These are phyloP conservation scores for Sisymbrium irio DNA, from an alignment of 345 rosid species.

Conservation along the genomic window DNA sequence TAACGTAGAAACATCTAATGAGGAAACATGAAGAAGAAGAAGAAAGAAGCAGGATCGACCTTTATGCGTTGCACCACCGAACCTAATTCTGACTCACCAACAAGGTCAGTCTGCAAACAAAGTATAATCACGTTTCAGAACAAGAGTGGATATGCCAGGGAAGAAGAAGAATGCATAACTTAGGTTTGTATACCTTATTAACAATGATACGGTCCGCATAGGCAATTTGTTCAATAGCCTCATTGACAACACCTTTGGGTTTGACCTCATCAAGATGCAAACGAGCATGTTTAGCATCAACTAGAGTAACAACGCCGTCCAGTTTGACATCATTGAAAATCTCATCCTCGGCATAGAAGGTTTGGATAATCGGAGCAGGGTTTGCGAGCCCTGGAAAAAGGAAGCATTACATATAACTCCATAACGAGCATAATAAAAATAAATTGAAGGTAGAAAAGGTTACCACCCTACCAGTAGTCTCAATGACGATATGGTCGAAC, in stretches of 20 bases:
- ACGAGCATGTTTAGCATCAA: conserved; percentile 90
- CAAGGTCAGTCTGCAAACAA: conserved; percentile 77
- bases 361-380: conserved; percentile 97
- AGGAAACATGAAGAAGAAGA: not conserved
- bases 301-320: conserved; percentile 93
- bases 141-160: not conserved
- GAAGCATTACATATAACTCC: not conserved
- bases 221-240: conserved; percentile 97
- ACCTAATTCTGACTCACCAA: conserved; percentile 59
- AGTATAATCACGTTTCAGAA: conserved; percentile 4
- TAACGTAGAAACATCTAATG: not conserved
- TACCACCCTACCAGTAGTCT: conserved; percentile 92
- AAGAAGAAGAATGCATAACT: not conserved
- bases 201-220: conserved; percentile 91
- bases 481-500: conserved; percentile 90
- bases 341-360: conserved; percentile 87
- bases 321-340: conserved; percentile 85
- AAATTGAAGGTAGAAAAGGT: no score
- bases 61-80: conserved; percentile 70
- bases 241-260: conserved; percentile 89
- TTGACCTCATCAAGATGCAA: conserved; percentile 85
- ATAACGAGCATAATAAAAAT: no score
- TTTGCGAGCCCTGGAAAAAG: conserved; percentile 75
- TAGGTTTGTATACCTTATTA: conserved; percentile 59
- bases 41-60: conserved; percentile 36